Evolutionary conservation across 352 stramenopile species (phyloP).

Genomic region (Pythium guiyangense): DNA sequence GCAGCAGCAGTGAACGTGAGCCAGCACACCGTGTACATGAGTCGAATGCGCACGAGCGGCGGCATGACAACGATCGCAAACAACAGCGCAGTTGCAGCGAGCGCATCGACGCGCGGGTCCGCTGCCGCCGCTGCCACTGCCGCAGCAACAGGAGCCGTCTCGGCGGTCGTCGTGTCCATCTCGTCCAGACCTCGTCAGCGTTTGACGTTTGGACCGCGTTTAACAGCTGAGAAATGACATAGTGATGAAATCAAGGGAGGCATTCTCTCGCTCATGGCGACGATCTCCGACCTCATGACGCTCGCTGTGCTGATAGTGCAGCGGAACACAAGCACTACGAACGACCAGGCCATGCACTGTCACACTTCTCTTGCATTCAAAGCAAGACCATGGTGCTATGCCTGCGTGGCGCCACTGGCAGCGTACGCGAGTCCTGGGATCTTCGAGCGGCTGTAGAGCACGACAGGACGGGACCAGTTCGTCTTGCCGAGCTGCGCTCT

Average conservation of each 20-base stretch:
- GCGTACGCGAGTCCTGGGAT: constrained; percentile 43
- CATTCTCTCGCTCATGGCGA: too few relatives aligned
- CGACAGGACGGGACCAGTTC: constrained; percentile 72
- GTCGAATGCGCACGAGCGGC: constrained; percentile 46
- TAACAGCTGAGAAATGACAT: neutral
- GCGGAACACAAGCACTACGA: too few relatives aligned
- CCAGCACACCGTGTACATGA: constrained; percentile 84
- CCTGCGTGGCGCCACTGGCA: neutral
- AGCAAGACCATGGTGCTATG: neutral
- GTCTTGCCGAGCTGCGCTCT: constrained; percentile 68
- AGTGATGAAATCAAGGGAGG: neutral
- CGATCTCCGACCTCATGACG: too few relatives aligned
- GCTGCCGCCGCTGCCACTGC: constrained; percentile 2
- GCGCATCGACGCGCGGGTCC: constrained; percentile 35
- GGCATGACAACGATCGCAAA: constrained; percentile 58
- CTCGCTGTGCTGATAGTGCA: too few relatives aligned
- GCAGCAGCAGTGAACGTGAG: constrained; percentile 56
- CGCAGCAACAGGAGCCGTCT: constrained; percentile 11
- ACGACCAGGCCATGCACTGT: too few relatives aligned
- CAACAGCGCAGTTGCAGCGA: constrained; percentile 43
- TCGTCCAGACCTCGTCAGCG: neutral
- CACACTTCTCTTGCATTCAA: neutral
- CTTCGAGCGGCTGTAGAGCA: constrained; percentile 60
- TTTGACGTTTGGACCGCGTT: neutral
- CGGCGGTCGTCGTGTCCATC: constrained; percentile 21